Percentiles rank a stretch among this genome's conserved stretches.
These are phyloP conservation scores for Tothia fuscella DNA, from an alignment of 2,329 filamentous ascomycete species.

Conservation along the genomic window DNA sequence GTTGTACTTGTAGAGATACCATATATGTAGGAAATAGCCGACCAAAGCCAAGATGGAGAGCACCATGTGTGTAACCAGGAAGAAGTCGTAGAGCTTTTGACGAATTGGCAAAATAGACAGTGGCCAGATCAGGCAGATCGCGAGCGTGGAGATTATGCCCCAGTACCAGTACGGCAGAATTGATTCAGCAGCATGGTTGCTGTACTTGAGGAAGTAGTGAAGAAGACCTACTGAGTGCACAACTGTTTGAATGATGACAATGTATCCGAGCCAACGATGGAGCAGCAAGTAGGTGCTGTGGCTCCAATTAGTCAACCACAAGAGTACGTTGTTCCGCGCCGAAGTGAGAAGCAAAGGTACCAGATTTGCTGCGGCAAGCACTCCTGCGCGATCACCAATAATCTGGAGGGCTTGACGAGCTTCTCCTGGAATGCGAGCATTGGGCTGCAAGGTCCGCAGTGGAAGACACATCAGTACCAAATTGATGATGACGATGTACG, in stretches of 20 bases:
- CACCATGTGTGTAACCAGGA: constrained; percentile 31
- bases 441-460: neutral
- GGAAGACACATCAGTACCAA: neutral
- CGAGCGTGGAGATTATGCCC: constrained; percentile 29
- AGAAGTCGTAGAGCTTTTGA: constrained; percentile 30
- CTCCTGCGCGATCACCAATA: constrained; percentile 8
- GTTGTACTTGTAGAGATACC: constrained; percentile 21
- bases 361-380: constrained; percentile 7
- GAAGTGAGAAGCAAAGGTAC: constrained; percentile 6
- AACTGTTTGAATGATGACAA: constrained; percentile 16
- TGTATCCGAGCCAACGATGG: constrained; percentile 16
- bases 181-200: constrained; percentile 14
- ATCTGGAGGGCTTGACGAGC: neutral
- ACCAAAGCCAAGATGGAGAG: constrained; percentile 29
- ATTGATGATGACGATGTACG: constrained; percentile 8
- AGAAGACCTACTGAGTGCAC: constrained; percentile 16
- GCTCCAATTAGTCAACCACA: constrained; percentile 11
- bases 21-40: constrained; percentile 32
- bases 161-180: constrained; percentile 31
- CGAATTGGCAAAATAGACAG: constrained; percentile 28
- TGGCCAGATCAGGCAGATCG: constrained; percentile 22
- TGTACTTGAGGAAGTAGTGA: constrained; percentile 14
- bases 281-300: constrained; percentile 9
- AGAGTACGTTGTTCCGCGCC: constrained; percentile 12
- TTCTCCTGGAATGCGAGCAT: neutral